Conservation (phyloP, 2,329 filamentous ascomycete species). For the Xylariaceae sp. region DNA sequence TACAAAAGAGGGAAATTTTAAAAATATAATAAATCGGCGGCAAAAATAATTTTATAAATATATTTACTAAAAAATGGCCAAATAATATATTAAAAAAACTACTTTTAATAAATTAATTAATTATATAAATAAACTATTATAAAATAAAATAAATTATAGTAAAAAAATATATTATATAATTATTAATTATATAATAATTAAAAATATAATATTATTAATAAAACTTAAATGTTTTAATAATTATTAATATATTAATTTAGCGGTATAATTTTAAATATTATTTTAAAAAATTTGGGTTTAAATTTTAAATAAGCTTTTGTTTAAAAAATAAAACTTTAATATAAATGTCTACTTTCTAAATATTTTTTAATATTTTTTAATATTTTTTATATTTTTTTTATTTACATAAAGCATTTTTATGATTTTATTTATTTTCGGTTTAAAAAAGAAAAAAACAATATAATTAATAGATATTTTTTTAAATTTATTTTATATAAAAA, state of each 20-base stretch:
- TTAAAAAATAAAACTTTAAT: not conserved
- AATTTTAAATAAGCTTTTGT: not conserved
- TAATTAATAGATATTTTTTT: not conserved
- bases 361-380: too few relatives aligned
- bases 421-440: too few relatives aligned
- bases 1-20: not conserved
- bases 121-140: too few relatives aligned
- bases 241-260: too few relatives aligned
- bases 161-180: not conserved
- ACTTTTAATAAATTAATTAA: not conserved
- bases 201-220: not conserved
- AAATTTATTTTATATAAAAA: not conserved
- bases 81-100: not conserved
- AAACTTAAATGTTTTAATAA: not conserved
- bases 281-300: not conserved
- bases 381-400: not conserved
- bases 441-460: not conserved
- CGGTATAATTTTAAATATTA: not conserved
- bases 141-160: too few relatives aligned
- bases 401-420: not conserved
- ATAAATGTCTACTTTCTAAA: not conserved
- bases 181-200: not conserved
- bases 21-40: not conserved
- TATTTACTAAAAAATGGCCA: not conserved
- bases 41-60: not conserved